These are phyloP conservation scores for Russula virescens DNA, from an alignment of 768 basidiomycete species.

Conservation along the genomic window DNA sequence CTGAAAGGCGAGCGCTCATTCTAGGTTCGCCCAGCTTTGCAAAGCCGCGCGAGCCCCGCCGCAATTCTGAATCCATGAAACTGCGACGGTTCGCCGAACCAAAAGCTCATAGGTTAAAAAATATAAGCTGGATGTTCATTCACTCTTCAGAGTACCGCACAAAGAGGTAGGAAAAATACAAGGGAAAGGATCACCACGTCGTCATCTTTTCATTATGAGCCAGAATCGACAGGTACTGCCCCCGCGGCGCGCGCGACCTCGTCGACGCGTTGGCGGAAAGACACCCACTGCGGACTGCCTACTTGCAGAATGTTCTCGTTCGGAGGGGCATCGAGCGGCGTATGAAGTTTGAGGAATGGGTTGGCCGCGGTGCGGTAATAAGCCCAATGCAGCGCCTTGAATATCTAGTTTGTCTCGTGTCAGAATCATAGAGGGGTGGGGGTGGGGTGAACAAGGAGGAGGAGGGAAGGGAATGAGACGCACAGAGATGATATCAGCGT, in stretches of 20 bases:
- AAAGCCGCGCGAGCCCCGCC: constrained; percentile 13
- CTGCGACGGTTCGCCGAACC: constrained; percentile 21
- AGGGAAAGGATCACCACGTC: constrained; percentile 7
- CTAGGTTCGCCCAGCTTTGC: constrained; percentile 41
- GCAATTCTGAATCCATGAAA: constrained; percentile 5
- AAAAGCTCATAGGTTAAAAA: neutral
- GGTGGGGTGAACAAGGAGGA: neutral
- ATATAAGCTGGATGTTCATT: neutral
- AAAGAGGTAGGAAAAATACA: constrained; percentile 6
- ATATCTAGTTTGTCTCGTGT: constrained; percentile 49
- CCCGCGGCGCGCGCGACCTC: constrained; percentile 62
- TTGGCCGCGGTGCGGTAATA: constrained; percentile 81
- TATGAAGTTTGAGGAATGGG: constrained; percentile 72
- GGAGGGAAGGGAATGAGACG: constrained; percentile 25
- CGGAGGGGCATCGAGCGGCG: constrained; percentile 27
- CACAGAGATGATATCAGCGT: constrained; percentile 73
- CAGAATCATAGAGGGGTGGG: no score
- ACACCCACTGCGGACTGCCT: constrained; percentile 62
- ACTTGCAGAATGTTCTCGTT: constrained; percentile 44
- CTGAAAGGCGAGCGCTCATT: constrained; percentile 52
- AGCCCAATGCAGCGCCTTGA: constrained; percentile 84
- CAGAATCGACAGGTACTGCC: constrained; percentile 27
- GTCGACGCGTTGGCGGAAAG: constrained; percentile 65
- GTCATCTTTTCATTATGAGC: constrained; percentile 12
- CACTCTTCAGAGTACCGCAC: neutral